Base-by-base conservation (phyloP, 257 asterid species). In the Solanum sejunctum region DNA sequence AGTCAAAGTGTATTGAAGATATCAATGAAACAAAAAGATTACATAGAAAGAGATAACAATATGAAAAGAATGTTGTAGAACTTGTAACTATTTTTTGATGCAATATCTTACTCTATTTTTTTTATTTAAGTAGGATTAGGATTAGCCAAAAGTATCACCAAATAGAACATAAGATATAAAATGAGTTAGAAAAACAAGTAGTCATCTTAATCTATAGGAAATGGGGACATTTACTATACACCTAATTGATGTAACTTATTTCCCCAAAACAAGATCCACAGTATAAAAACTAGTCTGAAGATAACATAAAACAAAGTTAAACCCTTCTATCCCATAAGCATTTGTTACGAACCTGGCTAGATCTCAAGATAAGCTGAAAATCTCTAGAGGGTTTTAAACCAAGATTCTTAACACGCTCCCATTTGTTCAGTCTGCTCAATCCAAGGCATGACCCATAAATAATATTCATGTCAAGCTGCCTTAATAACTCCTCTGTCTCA, bases 361-460 rank as follows among this genome's bases (percentile, higher is more conserved):
- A 58, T 12, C 49, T 87, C 66, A 84, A 52, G 56, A 86, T 79
- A 39, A 43, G 1, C 8, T 80, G 41, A 7, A 84, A 61, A 28
- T 82, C 85, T 49, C 57, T 61, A 9, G 88, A 85, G 83, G 91
- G 86, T 20, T 86, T 79, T 81, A 82, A 41, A 52, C 89, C 88
- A 4, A 82, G 18, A 11, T 32, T 57, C 52, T 75, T 81, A 41
- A 89, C 91, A 1, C 89, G 78, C 78, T 84, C 84, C 90, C 89
- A 88, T 10, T 86, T 67, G 3, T 81, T 83, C 36, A 86, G 57
- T 70, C 91, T 87, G 79, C 72, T 87, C 45, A 87, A 61, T 56
- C 88, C 91, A 8, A 83, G 58, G 41, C 91, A 85, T 6, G 88
- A 87, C 11, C 88, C 89, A 17, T 80, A 85, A 49, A 55, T 84